Evolutionary conservation across 1,284 basidiomycete species (phyloP).

Genomic region (Cryptococcus wingfieldii): DNA sequence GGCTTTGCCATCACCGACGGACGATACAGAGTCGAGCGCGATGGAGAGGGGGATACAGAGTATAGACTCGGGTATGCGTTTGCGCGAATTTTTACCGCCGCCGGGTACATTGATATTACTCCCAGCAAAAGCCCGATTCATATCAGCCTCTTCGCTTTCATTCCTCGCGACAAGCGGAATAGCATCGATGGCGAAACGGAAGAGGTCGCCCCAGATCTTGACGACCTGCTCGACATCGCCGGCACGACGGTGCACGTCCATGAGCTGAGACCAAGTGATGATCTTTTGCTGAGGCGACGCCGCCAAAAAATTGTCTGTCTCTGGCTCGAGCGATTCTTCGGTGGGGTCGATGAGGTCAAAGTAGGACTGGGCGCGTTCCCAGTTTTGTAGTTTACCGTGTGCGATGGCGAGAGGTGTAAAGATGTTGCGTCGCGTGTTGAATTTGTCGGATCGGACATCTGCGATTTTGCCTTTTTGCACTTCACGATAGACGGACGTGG

Average conservation of each 20-base stretch:
- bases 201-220: constrained; percentile 69
- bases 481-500: constrained; percentile 27
- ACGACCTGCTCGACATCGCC: constrained; percentile 59
- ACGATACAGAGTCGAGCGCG: constrained; percentile 71
- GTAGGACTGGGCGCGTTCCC: constrained; percentile 51
- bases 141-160: background rate
- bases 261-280: constrained; percentile 61
- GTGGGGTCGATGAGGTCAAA: constrained; percentile 5
- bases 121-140: background rate
- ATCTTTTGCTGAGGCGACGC: constrained; percentile 46
- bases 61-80: constrained; percentile 50
- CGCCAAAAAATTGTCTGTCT: too few relatives aligned
- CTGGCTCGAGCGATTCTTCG: too few relatives aligned
- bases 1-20: constrained; percentile 59
- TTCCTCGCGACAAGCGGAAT: background rate
- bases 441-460: constrained; percentile 16
- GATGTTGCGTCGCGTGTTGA: constrained; percentile 30
- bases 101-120: too few relatives aligned
- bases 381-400: constrained; percentile 22
- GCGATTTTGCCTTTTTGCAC: constrained; percentile 15
- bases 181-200: constrained; percentile 50
- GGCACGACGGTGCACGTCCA: constrained; percentile 69
- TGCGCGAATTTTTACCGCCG: background rate
- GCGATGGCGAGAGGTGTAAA: constrained; percentile 36
- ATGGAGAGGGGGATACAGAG: constrained; percentile 79